Conservation (phyloP, 192 early-diverging fungal genomes). For the Coemansia sp. region DNA sequence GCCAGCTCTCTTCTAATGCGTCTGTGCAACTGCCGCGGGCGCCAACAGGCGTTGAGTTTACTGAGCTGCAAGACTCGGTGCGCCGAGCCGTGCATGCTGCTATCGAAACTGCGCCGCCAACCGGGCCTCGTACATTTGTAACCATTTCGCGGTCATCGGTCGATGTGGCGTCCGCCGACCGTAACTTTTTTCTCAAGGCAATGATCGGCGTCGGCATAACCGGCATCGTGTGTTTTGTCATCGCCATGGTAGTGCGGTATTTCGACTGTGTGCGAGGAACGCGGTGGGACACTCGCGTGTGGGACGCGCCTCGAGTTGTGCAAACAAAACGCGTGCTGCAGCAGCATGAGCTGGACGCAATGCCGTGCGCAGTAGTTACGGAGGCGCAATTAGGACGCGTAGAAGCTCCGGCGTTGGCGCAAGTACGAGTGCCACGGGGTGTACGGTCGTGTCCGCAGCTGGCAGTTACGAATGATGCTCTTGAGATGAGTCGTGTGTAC, state of each 20-base stretch:
- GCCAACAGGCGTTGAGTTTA: conserved; percentile 23
- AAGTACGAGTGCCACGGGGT: background rate
- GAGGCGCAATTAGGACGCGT: background rate
- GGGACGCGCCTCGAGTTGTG: background rate
- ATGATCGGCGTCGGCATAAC: conserved; percentile 51
- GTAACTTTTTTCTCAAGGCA: conserved; percentile 50
- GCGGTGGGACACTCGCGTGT: background rate
- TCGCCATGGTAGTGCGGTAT: conserved; percentile 42
- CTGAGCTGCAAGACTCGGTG: conserved; percentile 14
- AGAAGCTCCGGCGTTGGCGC: background rate
- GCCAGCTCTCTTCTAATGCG: background rate
- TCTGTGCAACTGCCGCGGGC: conserved; percentile 2
- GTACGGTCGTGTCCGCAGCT: background rate
- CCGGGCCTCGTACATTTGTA: conserved; percentile 15
- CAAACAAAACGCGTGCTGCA: conserved; percentile 24
- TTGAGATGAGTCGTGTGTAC: conserved; percentile 5
- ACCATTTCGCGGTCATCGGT: conserved; percentile 33
- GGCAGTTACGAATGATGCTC: background rate
- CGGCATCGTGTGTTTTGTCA: conserved; percentile 44
- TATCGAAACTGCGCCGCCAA: background rate
- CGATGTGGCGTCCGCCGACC: conserved; percentile 35
- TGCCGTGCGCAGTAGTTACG: conserved; percentile 33
- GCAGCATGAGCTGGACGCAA: conserved; percentile 35
- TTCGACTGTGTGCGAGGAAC: conserved; percentile 30
- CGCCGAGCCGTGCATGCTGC: background rate